Base-by-base conservation (phyloP, 129 eudicot species). In the Scalesia atractyloides region DNA sequence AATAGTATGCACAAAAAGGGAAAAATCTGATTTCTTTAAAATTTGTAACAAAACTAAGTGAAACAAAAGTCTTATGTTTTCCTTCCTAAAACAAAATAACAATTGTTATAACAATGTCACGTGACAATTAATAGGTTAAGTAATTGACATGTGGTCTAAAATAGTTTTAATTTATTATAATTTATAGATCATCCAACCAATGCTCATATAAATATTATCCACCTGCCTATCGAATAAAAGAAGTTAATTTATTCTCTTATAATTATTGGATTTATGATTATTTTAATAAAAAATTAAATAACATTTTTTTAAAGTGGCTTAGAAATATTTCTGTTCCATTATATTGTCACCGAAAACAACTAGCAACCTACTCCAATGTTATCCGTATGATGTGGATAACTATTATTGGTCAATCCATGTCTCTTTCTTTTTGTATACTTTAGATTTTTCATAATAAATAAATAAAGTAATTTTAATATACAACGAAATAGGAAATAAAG, bases 221-320 rank as follows among this genome's bases (percentile, higher is more conserved):
- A 75, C 49, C 79, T 66, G 67, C 79, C 48, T 75, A n/a, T 3
- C 47, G n/a, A 41, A 26, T n/a, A n/a, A 61, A 54, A n/a, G 33
- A 73, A 41, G 16, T 8, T 44, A 7, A 15, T 43, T 41, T 53
- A 69, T 52, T 48, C 57, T 24, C 43, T 3, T 44, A 44, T 44
- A 2, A 63, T 62, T 43, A 59, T 36, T 22, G 54, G 37, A 14
- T 14, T 24, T 67, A 67, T 48, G 19, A 22, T 22, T 67, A 47
- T 14, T 48, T 67, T 33, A 24, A 46, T 33, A 7, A 22, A 9
- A 8, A 3, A 19, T 48, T 46, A 14, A 7, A 46, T 19, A 18
- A 6, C 7, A 10, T 26, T 53, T 6, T 6, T 53, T 52, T n/a
- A 16, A 52, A n/a, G 58, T 52, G 16, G 58, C 58, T n/a, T 16